A percentile compares a stretch with the other conserved stretches of the same genome.
Conservation (phyloP, 257 asterid species). For the Knoxia roxburghii region DNA sequence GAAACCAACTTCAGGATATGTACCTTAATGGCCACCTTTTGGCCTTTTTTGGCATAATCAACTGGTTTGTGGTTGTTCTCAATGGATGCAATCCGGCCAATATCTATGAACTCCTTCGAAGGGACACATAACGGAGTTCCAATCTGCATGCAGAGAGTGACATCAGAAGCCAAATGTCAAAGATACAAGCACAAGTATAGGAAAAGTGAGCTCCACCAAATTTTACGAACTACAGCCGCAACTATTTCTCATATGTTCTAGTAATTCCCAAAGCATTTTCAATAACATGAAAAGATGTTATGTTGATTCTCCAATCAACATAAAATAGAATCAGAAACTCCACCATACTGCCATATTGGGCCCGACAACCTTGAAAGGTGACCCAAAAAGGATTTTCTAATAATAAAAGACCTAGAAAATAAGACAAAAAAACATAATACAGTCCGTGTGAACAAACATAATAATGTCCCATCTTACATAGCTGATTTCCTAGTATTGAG, state of each 20-base stretch:
- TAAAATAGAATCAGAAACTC: not conserved
- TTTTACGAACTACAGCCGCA: not conserved
- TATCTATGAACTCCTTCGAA: constrained; percentile 66
- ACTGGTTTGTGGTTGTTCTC: constrained; percentile 88
- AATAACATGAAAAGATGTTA: not conserved
- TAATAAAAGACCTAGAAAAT: not conserved
- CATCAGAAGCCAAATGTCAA: constrained; percentile 4
- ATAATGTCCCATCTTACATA: not conserved
- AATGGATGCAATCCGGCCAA: constrained; percentile 85
- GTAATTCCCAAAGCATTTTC: not conserved
- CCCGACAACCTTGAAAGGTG: not conserved
- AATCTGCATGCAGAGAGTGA: constrained; percentile 13
- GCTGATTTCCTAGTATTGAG: not conserved
- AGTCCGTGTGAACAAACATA: not conserved
- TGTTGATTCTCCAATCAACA: not conserved
- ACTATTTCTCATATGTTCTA: not conserved
- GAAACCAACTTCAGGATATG: constrained; percentile 10
- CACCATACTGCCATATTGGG: not conserved
- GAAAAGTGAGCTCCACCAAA: not conserved
- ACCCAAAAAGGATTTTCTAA: not conserved
- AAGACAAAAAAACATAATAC: not conserved
- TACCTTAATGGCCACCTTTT: constrained; percentile 94
- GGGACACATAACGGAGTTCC: constrained; percentile 93
- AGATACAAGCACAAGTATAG: not conserved
- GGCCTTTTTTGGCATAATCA: constrained; percentile 89